Evolutionary conservation across 257 asterid genomes (phyloP).

Genomic region (Solanum ahanhuiri): DNA sequence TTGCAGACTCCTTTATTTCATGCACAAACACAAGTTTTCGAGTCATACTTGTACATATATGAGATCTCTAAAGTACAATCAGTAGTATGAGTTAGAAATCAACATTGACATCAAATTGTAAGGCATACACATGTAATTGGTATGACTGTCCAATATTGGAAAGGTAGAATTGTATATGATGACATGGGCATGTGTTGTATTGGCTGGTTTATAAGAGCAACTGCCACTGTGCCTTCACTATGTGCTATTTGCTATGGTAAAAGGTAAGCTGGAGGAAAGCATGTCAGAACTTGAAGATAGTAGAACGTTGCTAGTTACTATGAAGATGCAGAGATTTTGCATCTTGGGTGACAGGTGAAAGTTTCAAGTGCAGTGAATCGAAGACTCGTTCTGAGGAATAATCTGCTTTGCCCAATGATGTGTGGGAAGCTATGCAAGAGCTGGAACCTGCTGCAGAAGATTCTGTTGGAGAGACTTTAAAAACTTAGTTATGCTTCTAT

Average conservation of each 20-base stretch:
- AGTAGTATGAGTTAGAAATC: constrained; percentile 18
- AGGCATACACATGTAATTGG: not conserved
- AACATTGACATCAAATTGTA: constrained; percentile 27
- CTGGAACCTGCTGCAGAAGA: not conserved
- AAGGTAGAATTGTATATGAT: not conserved
- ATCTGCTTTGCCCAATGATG: not conserved
- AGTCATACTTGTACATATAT: not conserved
- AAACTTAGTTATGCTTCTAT: not conserved
- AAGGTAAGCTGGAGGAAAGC: constrained; percentile 86
- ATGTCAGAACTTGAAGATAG: constrained; percentile 85
- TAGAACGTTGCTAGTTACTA: constrained; percentile 44
- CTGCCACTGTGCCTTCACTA: not conserved
- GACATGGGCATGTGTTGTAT: not conserved
- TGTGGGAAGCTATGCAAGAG: not conserved
- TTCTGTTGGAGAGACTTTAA: not conserved
- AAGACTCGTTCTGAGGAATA: not conserved
- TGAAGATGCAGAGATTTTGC: constrained; percentile 34
- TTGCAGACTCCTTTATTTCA: not conserved
- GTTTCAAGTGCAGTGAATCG: constrained; percentile 59
- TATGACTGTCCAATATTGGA: not conserved
- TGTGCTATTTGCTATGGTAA: not conserved
- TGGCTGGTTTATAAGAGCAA: not conserved
- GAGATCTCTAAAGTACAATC: not conserved
- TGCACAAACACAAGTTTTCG: not conserved
- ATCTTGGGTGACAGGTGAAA: constrained; percentile 45